phyloP scores from a whole-genome alignment of 805 yeast genomes.

The Clavispora phyllophila region DNA sequence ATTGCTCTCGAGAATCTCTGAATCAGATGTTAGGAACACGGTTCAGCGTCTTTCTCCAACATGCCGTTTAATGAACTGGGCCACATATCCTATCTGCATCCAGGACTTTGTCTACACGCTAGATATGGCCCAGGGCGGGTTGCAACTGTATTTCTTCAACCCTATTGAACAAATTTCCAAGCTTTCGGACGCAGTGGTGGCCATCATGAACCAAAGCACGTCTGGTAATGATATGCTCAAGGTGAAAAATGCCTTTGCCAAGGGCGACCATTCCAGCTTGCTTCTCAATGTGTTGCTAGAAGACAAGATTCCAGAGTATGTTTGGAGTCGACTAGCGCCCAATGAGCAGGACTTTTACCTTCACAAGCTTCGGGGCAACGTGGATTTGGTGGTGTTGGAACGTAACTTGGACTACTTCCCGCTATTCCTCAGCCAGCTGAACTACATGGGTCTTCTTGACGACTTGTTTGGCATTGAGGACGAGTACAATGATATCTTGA shows the following conservation, averaged over 20 bases:
- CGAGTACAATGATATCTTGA: constrained; percentile 10
- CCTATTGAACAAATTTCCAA: constrained; percentile 43
- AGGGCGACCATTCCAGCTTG: constrained; percentile 53
- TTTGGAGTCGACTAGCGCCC: constrained; percentile 30
- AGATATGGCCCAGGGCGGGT: constrained; percentile 31
- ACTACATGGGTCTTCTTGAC: constrained; percentile 77
- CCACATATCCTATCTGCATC: constrained; percentile 35
- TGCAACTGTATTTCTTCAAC: constrained; percentile 39
- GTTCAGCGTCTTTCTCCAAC: constrained; percentile 27
- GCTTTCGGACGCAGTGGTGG: constrained; percentile 47
- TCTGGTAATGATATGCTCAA: constrained; percentile 25
- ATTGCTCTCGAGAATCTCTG: constrained; percentile 12
- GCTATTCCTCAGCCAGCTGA: constrained; percentile 68
- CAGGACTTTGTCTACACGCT: constrained; percentile 39
- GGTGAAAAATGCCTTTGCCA: constrained; percentile 51
- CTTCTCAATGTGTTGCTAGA: constrained; percentile 40
- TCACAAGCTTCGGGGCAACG: constrained; percentile 40
- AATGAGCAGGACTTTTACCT: constrained; percentile 35
- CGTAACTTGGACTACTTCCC: constrained; percentile 71
- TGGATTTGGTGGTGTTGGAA: constrained; percentile 75
- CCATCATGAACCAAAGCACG: constrained; percentile 36
- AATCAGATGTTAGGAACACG: constrained; percentile 4
- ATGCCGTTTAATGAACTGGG: constrained; percentile 45
- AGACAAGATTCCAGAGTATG: constrained; percentile 29
- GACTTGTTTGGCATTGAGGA: constrained; percentile 57